Percentiles rank a stretch among this genome's conserved stretches.
Conservation (phyloP, 495 filamentous ascomycete genomes). For the Chaetomium fimeti region DNA sequence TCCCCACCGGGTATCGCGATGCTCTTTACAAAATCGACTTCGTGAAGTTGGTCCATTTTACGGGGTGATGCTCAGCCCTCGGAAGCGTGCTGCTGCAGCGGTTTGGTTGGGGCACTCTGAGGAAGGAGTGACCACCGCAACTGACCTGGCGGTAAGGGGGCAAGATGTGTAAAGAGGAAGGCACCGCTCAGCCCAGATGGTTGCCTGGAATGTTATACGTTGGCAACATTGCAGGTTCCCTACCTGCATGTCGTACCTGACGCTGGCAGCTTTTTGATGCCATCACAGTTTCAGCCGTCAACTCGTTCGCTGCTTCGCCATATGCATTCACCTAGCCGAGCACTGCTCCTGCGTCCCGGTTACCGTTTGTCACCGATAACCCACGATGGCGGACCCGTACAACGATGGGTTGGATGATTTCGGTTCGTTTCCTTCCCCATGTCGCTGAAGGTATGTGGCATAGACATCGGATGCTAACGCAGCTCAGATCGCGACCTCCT, state of each 20-base stretch:
- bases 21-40: too few species aligned
- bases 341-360: not conserved
- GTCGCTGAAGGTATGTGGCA: not conserved
- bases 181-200: not conserved
- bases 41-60: too few species aligned
- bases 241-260: not conserved
- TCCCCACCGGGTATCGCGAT: too few species aligned
- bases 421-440: constrained; percentile 23
- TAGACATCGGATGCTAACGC: not conserved
- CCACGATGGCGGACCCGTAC: constrained; percentile 7
- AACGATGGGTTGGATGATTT: constrained; percentile 36
- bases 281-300: not conserved
- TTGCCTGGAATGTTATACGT: not conserved
- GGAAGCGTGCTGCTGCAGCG: too few species aligned
- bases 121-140: too few species aligned
- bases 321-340: not conserved
- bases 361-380: not conserved
- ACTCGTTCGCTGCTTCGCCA: not conserved
- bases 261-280: not conserved
- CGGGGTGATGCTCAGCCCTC: too few species aligned
- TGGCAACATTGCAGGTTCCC: too few species aligned
- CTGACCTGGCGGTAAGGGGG: too few species aligned
- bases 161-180: not conserved
- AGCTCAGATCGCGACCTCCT: constrained; percentile 28
- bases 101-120: too few species aligned